Base-by-base conservation (phyloP, 805 yeast species). In the Cyberlindnera mrakii region DNA sequence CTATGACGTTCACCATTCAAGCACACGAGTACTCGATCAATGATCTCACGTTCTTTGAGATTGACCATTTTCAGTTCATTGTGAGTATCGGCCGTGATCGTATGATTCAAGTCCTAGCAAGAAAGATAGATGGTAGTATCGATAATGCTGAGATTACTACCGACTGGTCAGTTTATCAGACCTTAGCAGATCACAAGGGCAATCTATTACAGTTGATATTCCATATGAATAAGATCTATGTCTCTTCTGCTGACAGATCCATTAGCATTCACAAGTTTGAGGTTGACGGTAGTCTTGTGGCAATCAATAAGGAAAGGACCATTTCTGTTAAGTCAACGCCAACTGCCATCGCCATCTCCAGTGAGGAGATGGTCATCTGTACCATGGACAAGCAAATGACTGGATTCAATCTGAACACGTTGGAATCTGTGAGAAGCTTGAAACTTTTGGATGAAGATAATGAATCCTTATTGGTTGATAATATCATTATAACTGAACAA, bases 181-280 rank as follows among this genome's bases (percentile, higher is more conserved):
- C 89, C 0, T 52, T 82, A n/a, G 73, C 75, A 1, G 63, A 71
- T 6, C 86, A 78, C 51, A 75, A 72, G 41, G 84, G 78, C 0
- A 78, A 74, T 52, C 57, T 80, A 11, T 41, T 70, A 9, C 67
- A 68, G 27, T 52, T 77, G 2, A 44, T 58, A 3, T 64, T 60
- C 35, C 38, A 50, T 4, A 45, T 50, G 9, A 42, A 54, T 27
- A 60, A 63, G 14, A 53, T 81, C 3, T 69, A 67, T 43, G 78
- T 77, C 2, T 72, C 81, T 37, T 80, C 88, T 0, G 68, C 80
- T 1, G 88, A 82, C 58, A 62, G 87, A 46, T 74, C 82, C 0
- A 55, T 82, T 0, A 72, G 84, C 0, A 58, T 80, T 5, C 85
- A 80, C 58, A 64, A 59, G 37, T 53, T 58, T 14, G 53, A 50